Evolutionary conservation across 1,284 basidiomycete species (phyloP), one percentile per base, ranked within the genome.

Genomic region (Coniophora puteana): DNA sequence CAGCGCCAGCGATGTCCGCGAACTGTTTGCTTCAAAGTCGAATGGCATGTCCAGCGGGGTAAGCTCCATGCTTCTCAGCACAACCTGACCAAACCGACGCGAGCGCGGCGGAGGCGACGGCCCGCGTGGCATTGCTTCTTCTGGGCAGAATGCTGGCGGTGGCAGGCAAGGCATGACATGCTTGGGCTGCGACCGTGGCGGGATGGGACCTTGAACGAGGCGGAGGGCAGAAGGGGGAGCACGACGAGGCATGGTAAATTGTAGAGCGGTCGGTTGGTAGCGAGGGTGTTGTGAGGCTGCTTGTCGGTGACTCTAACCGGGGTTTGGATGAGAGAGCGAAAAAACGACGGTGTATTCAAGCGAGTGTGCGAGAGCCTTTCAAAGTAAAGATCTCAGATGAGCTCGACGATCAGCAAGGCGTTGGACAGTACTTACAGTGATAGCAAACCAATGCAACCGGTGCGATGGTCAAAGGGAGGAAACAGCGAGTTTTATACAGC

Each of bases 241-340:
- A 23, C 81, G 74, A 50, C 80, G 78, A 44, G 72, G 69, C 80
- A 83, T 81, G 36, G 20, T 33, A n/a, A n/a, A n/a, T n/a, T n/a
- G n/a, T n/a, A n/a, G 6, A n/a, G n/a, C n/a, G 29, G n/a, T 27
- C 10, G 26, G n/a, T 27, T 27, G 29, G 14, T 6, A 14, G 20
- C 20, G n/a, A n/a, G 20, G 6, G n/a, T 14, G 7, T n/a, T 14
- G n/a, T 7, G 6, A n/a, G 29, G 6, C 29, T 31, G 29, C n/a
- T 7, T 31, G 14, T n/a, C 26, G n/a, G n/a, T 27, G 26, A 10
- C n/a, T n/a, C n/a, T n/a, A n/a, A n/a, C n/a, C n/a, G n/a, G n/a
- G n/a, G n/a, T n/a, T n/a, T n/a, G n/a, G 14, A 5, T 22, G 31
- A 2, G 23, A 18, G 25, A 16, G 25, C 16, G 23, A 35, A 30